Evolutionary conservation across 148 eudicot species (phyloP).

Genomic region (Cornus controversa): DNA sequence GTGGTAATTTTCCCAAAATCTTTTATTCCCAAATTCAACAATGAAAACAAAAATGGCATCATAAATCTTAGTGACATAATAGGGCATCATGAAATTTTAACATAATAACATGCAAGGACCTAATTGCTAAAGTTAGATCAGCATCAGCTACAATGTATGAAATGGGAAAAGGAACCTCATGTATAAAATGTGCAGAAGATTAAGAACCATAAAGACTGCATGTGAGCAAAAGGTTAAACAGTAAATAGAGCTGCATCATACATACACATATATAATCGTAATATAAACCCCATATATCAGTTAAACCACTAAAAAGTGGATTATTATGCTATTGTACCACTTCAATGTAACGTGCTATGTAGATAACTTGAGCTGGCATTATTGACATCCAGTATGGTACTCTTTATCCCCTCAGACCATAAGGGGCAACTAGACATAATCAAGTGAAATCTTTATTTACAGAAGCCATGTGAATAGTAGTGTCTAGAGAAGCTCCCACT

Average conservation of each 20-base stretch:
- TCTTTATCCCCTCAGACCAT: not conserved
- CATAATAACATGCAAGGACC: too few species aligned
- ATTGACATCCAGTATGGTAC: not conserved
- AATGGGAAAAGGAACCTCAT: not conserved
- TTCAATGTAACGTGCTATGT: not conserved
- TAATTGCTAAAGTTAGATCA: too few species aligned
- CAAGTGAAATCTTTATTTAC: slow-evolving; percentile 6
- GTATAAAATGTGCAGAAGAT: not conserved
- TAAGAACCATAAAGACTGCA: too few species aligned
- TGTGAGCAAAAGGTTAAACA: too few species aligned
- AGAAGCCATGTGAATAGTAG: not conserved
- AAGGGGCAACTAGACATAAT: not conserved
- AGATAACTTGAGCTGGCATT: not conserved
- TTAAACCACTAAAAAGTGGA: not conserved
- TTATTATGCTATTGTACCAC: slow-evolving; percentile 1
- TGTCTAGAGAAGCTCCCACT: slow-evolving; percentile 49
- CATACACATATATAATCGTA: too few species aligned
- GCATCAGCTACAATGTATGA: too few species aligned
- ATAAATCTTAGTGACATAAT: too few species aligned
- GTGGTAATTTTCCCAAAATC: too few species aligned
- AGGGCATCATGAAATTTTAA: too few species aligned
- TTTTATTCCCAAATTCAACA: too few species aligned
- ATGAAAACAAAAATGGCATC: too few species aligned
- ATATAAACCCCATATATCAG: not conserved
- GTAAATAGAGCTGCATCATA: too few species aligned